phyloP scores from a whole-genome alignment of 441 rosid species.

The Arabidopsis lyrata region DNA sequence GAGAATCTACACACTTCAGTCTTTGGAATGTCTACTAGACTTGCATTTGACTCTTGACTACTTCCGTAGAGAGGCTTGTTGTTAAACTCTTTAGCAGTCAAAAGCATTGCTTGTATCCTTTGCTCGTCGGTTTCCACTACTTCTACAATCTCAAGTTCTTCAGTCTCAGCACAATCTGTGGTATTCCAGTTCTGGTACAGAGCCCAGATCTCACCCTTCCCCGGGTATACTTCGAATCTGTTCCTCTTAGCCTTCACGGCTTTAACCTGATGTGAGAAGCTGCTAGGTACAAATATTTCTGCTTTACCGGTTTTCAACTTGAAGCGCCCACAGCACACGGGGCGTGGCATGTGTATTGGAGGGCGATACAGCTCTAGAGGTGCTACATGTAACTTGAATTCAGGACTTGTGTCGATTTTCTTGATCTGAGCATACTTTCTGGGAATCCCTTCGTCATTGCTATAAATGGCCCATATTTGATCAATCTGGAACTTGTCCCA shows the following conservation, averaged over 20 bases:
- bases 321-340: constrained; percentile 52
- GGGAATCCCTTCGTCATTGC: constrained; percentile 47
- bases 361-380: constrained; percentile 43
- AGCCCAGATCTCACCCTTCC: constrained; percentile 55
- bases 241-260: constrained; percentile 26
- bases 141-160: constrained; percentile 50
- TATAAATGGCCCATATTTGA: constrained; percentile 53
- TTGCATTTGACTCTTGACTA: constrained; percentile 41
- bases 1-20: constrained; percentile 49
- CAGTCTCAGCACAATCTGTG: constrained; percentile 29
- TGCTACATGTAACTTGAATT: constrained; percentile 48
- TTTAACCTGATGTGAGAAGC: constrained; percentile 47
- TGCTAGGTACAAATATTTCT: constrained; percentile 33
- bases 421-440: constrained; percentile 52
- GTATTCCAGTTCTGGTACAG: constrained; percentile 42
- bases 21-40: constrained; percentile 38
- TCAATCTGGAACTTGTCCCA: constrained; percentile 46
- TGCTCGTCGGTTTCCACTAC: constrained; percentile 45
- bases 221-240: constrained; percentile 43
- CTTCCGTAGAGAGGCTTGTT: constrained; percentile 45
- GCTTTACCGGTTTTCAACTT: constrained; percentile 44
- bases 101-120: constrained; percentile 30
- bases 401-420: constrained; percentile 43
- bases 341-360: constrained; percentile 19
- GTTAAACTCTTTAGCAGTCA: constrained; percentile 37